Evolutionary conservation across 352 stramenopile species (phyloP).

Genomic region (Globisporangium cylindrosporum): DNA sequence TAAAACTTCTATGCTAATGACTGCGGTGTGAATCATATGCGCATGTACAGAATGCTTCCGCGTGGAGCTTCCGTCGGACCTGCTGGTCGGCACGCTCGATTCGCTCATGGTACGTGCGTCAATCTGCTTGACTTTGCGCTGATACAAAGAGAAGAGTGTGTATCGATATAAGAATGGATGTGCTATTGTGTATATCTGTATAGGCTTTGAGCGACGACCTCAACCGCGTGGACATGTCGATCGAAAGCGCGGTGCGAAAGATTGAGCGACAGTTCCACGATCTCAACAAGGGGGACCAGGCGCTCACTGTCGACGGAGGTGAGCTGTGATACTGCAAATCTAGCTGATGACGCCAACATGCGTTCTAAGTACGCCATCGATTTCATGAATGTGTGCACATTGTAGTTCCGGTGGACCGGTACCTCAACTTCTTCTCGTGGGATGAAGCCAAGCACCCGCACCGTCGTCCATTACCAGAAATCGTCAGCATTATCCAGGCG

Average conservation of each 20-base stretch:
- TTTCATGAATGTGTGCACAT: background rate
- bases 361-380: background rate
- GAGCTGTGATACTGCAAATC: background rate
- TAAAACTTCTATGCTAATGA: background rate
- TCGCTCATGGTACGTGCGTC: conserved; percentile 89
- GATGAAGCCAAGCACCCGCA: conserved; percentile 98
- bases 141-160: background rate
- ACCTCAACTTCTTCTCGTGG: conserved; percentile 97
- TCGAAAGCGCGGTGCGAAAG: conserved; percentile 96
- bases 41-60: conserved; percentile 58
- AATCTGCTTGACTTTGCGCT: background rate
- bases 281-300: conserved; percentile 86
- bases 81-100: conserved; percentile 97
- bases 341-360: background rate
- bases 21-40: background rate
- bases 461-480: conserved; percentile 93
- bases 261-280: conserved; percentile 97
- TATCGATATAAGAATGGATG: background rate
- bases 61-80: conserved; percentile 90
- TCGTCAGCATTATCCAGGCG: conserved; percentile 93
- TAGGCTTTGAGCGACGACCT: conserved; percentile 92
- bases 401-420: conserved; percentile 90
- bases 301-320: conserved; percentile 85
- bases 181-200: background rate
- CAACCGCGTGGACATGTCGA: conserved; percentile 92